Evolutionary conservation across 441 rosid species (phyloP), one percentile per base, ranked within the genome.

Genomic region (Gossypium lobatum): DNA sequence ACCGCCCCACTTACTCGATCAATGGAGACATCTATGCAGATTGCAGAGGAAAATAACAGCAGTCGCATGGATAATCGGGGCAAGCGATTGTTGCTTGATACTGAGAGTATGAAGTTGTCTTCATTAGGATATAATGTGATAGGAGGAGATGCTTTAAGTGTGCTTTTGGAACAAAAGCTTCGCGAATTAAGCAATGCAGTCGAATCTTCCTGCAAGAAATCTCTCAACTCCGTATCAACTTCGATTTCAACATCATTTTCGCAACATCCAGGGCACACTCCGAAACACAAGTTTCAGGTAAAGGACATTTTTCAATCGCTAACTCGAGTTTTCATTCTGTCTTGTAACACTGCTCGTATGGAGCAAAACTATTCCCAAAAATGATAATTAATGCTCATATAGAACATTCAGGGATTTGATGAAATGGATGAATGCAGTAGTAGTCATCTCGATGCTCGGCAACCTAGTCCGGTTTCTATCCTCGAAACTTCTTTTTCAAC

Each of bases 121-220:
- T 80, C 96, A n/a, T 64, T 80, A 70, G 90, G 80, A 70, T 85
- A 82, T 71, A 89, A 88, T 78, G 86, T 87, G 55, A 85, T 96
- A 4, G 91, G 91, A 0, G 91, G 88, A 66, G 96, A 95, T 81
- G 95, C 95, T 71, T 81, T 93, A 78, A 87, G 93, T 76, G 74
- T 85, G 64, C 95, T 95, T 71, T 81, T 93, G 87, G 99, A 93
- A 80, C 89, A 90, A 79, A 95, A 95, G 81, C 83, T 95, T 37
- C 85, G 79, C 79, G 98, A 93, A 80, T 53, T 95, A 79, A 90
- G 86, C 60, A 81, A 80, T 1, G 86, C 82, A 61, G 81, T 88
- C 2, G 93, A 88, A 83, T 83, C 91, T 70, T 88, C 93, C 59
- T 72, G 75, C 72, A 75, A 73, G 17, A 89, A 81, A 66, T 75